A percentile compares a stretch with the other conserved stretches of the same genome.
These are phyloP conservation scores for Exophiala aquamarina DNA, from an alignment of 2,329 filamentous ascomycete genomes.

Conservation along the genomic window DNA sequence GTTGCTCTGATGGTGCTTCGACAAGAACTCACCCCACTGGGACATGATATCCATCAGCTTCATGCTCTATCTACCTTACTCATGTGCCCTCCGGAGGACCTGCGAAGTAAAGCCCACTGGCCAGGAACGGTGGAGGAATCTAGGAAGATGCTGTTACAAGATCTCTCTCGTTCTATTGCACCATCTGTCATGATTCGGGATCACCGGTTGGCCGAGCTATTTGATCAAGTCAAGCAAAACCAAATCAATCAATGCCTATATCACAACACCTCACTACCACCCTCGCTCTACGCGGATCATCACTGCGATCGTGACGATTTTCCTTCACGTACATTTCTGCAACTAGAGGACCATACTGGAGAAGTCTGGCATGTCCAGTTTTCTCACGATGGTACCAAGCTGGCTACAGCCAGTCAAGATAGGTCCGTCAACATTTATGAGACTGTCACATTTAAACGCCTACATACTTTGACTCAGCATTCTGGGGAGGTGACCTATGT, in stretches of 20 bases:
- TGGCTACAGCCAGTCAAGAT: constrained; percentile 81
- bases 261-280: constrained; percentile 76
- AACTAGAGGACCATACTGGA: constrained; percentile 71
- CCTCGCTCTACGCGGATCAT: constrained; percentile 88
- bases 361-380: constrained; percentile 94
- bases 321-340: constrained; percentile 68
- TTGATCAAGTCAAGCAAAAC: constrained; percentile 78
- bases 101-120: constrained; percentile 77
- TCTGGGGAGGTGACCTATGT: constrained; percentile 72
- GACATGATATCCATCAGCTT: constrained; percentile 73
- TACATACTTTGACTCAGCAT: constrained; percentile 66
- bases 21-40: constrained; percentile 81
- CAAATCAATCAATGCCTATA: constrained; percentile 85
- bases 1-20: constrained; percentile 80
- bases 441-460: constrained; percentile 65
- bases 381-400: constrained; percentile 77
- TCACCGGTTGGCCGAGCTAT: constrained; percentile 75
- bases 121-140: constrained; percentile 77
- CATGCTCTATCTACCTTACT: constrained; percentile 83
- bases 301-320: constrained; percentile 77
- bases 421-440: constrained; percentile 80
- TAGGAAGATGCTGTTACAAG: constrained; percentile 70
- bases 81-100: constrained; percentile 81
- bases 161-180: constrained; percentile 87
- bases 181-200: constrained; percentile 97